phyloP scores from a whole-genome alignment of 2,329 filamentous ascomycete species.

The Septoria linicola region DNA sequence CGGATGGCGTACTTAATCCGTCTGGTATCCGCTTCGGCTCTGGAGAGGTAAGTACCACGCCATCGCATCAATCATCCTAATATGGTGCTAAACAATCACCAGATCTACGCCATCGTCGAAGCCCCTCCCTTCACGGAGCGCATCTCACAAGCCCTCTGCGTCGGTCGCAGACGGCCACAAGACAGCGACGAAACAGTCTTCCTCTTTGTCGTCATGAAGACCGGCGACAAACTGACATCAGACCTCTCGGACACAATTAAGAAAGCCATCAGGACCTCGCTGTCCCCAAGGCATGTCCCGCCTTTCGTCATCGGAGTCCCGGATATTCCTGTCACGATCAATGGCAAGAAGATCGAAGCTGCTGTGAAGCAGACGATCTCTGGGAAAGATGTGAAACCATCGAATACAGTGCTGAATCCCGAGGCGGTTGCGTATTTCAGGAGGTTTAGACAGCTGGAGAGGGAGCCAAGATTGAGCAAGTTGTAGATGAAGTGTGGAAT shows the following conservation, averaged over 20 bases:
- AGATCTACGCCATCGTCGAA: slow-evolving; percentile 51
- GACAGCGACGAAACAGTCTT: slow-evolving; percentile 43
- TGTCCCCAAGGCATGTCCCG: slow-evolving; percentile 44
- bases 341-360: slow-evolving; percentile 50
- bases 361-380: slow-evolving; percentile 45
- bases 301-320: slow-evolving; percentile 41
- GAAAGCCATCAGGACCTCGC: slow-evolving; percentile 28
- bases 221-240: slow-evolving; percentile 31
- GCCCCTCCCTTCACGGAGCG: slow-evolving; percentile 39
- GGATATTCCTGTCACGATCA: slow-evolving; percentile 41
- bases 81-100: neutral
- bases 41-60: slow-evolving; percentile 36
- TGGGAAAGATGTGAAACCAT: slow-evolving; percentile 41
- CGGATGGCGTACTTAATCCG: slow-evolving; percentile 50
- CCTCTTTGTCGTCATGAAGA: slow-evolving; percentile 42
- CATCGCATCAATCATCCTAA: neutral
- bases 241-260: slow-evolving; percentile 29
- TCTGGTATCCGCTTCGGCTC: slow-evolving; percentile 50
- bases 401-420: slow-evolving; percentile 45
- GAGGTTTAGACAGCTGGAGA: slow-evolving; percentile 37
- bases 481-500: slow-evolving; percentile 17
- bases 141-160: slow-evolving; percentile 43
- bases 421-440: slow-evolving; percentile 39
- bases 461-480: slow-evolving; percentile 28
- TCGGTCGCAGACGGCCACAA: slow-evolving; percentile 39